Evolutionary conservation across 2,329 filamentous ascomycete species (phyloP), one percentile per base, ranked within the genome.

Genomic region (Trichoderma afroharzianum): DNA sequence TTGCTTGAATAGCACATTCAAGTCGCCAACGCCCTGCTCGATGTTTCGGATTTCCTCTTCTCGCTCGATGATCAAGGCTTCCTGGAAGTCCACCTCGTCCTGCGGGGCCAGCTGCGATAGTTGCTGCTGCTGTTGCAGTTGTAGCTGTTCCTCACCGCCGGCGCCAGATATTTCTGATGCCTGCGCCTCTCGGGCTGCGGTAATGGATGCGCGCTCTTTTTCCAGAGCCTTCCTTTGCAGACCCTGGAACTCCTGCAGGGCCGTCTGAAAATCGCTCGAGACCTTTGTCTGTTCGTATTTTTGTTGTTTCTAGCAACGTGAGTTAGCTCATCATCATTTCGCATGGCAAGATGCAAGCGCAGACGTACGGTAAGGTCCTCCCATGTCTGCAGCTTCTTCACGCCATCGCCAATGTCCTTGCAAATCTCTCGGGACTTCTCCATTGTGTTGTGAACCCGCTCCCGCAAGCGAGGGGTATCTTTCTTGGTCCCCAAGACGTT

Each of bases 21-120:
- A 85, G 78, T 99, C 96, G 70, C 93, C 93, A 7, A 99, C 96
- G 70, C 93, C 94, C 81, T 98, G 95, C 83, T 98, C 96, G 77
- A 99, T 99, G 80, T 97, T 97, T 73, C 95, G 91, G 75, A 99
- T 99, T 84, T 99, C 96, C 71, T 94, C 91, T 82, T 99, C 96
- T 68, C 97, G 94, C 85, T 99, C 95, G 73, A 97, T 91, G 79
- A 99, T 99, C 72, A 99, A 86, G 18, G 92, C 91, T 76, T 99
- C 96, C 79, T 99, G 96, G 84, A 98, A 99, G 80, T 99, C 95
- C 57, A 99, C 96, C 79, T 99, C 97, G 76, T 94, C 92, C 81
- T 99, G 96, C 32, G 93, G 88, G 1, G 95, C 96, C 9, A 98
- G 87, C 70, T 93, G 93, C 14, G 92, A 85, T 76, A 95, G 91